These are phyloP conservation scores for Cinnamomum chago DNA, from an alignment of 164 flowering plant species.

Conservation along the genomic window DNA sequence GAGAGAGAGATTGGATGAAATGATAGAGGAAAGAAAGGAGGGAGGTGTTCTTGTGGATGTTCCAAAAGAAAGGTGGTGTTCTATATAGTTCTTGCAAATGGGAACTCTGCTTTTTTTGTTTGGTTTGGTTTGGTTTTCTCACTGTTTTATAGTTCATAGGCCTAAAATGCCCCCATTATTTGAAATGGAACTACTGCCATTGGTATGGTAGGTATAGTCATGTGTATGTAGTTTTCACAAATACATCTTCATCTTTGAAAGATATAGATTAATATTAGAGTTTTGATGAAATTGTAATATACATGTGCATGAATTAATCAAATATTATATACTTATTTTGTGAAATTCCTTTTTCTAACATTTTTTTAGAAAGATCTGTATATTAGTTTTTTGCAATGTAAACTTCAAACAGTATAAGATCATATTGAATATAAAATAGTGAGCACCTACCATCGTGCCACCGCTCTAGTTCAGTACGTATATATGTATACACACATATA, in stretches of 20 bases:
- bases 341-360: background rate
- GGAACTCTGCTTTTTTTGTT: background rate
- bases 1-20: background rate
- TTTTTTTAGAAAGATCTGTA: no score
- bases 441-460: no score
- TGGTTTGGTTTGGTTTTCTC: background rate
- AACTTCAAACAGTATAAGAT: no score
- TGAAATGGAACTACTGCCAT: background rate
- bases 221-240: no score
- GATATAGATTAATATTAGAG: background rate
- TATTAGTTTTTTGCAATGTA: no score
- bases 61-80: background rate
- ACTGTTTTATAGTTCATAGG: no score
- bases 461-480: no score
- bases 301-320: background rate
- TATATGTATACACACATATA: no score
- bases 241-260: no score
- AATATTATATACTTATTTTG: background rate
- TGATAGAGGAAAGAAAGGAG: background rate
- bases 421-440: no score
- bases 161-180: background rate
- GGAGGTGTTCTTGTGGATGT: background rate
- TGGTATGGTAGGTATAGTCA: background rate
- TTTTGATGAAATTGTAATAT: no score
- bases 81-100: background rate